A percentile compares a stretch with the other conserved stretches of the same genome.
Conservation (phyloP, 1,284 basidiomycete species). For the Cryptococcus neoformans region DNA sequence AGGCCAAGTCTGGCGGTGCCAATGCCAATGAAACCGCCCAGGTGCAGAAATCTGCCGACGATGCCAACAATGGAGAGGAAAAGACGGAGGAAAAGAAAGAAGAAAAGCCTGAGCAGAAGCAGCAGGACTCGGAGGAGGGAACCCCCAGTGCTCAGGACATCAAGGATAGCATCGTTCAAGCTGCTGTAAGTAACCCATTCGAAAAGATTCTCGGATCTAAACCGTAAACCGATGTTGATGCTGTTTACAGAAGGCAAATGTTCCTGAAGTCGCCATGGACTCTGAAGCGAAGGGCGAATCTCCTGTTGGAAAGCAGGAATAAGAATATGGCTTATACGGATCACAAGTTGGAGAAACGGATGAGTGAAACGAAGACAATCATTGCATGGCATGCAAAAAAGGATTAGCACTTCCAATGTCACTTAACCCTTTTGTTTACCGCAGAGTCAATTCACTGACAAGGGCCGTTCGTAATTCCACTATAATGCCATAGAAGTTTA, state of each 20-base stretch:
- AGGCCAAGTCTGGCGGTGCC: slow-evolving; percentile 5
- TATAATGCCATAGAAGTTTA: too few relatives aligned
- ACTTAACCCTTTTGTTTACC: too few relatives aligned
- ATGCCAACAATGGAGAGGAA: background rate
- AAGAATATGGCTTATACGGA: background rate
- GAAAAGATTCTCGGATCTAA: background rate
- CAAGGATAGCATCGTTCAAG: slow-evolving; percentile 20
- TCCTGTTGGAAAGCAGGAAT: background rate
- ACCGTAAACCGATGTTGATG: background rate
- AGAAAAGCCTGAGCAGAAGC: slow-evolving; percentile 3
- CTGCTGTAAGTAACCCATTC: slow-evolving; percentile 18
- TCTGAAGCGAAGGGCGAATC: background rate
- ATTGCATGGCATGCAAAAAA: background rate
- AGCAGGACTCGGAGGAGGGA: slow-evolving; percentile 8
- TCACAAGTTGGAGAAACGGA: background rate
- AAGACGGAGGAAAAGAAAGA: slow-evolving; percentile 2
- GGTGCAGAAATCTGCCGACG: background rate
- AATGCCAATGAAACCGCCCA: slow-evolving; percentile 11
- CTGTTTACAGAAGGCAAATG: background rate
- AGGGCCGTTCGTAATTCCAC: too few relatives aligned
- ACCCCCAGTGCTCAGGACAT: slow-evolving; percentile 13
- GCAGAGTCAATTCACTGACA: too few relatives aligned
- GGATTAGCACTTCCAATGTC: background rate
- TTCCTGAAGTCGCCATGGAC: background rate
- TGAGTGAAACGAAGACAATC: background rate